These are phyloP conservation scores for Cyanodermella asteris DNA, from an alignment of 2,329 filamentous ascomycete species.

Conservation along the genomic window DNA sequence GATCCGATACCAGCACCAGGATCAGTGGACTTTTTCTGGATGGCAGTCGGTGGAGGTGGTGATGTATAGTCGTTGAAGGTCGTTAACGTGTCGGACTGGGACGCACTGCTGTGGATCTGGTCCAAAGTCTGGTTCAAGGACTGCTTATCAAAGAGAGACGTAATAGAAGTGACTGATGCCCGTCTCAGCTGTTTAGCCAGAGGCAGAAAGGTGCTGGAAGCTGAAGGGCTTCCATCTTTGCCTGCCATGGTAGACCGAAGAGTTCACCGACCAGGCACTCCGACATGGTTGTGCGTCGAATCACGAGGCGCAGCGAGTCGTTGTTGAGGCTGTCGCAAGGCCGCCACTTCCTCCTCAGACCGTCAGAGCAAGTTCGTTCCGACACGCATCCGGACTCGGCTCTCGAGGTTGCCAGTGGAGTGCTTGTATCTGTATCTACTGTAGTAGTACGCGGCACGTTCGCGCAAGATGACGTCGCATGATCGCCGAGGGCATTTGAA, in stretches of 20 bases:
- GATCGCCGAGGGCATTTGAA: no score
- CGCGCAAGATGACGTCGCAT: no score
- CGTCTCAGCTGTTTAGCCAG: constrained; percentile 19
- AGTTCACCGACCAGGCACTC: constrained; percentile 13
- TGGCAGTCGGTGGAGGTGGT: constrained; percentile 36
- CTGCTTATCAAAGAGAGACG: constrained; percentile 43
- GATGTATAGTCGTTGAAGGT: constrained; percentile 85
- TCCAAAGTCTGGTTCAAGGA: constrained; percentile 59
- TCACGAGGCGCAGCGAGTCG: no score
- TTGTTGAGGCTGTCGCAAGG: no score
- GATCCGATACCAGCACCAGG: no score
- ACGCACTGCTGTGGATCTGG: constrained; percentile 75
- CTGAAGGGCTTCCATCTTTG: constrained; percentile 20
- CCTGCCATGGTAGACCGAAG: constrained; percentile 13
- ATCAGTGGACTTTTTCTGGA: no score
- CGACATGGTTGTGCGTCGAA: constrained; percentile 1
- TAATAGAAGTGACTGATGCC: constrained; percentile 27
- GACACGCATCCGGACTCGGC: no score
- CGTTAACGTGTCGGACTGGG: constrained; percentile 61
- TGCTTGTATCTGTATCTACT: no score
- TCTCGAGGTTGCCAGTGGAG: no score
- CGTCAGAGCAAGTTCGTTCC: no score
- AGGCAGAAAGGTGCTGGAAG: constrained; percentile 22
- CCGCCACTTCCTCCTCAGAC: no score
- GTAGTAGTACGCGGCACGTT: no score